phyloP scores from a whole-genome alignment of 2,329 filamentous ascomycete genomes.

The Calonectria pauciramosa region DNA sequence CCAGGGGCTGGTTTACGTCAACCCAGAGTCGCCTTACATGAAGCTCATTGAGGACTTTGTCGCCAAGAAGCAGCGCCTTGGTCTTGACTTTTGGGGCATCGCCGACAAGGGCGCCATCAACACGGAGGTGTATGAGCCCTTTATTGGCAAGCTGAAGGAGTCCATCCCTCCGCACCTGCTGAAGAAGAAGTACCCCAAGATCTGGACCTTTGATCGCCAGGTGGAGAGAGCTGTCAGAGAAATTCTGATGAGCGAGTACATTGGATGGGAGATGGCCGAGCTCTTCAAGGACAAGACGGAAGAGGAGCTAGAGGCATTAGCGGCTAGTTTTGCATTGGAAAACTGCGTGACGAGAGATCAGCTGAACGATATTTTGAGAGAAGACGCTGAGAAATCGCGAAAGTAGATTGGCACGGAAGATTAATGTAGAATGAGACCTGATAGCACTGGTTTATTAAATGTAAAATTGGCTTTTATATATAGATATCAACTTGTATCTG shows the following conservation, averaged over 20 bases:
- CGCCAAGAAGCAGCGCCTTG: conserved; percentile 66
- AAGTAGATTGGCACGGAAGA: conserved; percentile 29
- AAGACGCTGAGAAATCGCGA: conserved; percentile 18
- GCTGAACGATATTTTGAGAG: conserved; percentile 64
- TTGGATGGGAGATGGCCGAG: conserved; percentile 68
- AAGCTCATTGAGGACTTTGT: conserved; percentile 64
- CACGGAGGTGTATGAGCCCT: conserved; percentile 52
- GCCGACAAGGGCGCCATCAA: conserved; percentile 45
- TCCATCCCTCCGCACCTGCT: conserved; percentile 57
- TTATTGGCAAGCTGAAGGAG: conserved; percentile 56
- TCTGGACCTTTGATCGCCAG: conserved; percentile 66
- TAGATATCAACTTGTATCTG: background rate
- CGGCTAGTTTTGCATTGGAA: conserved; percentile 65
- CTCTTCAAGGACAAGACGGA: conserved; percentile 65
- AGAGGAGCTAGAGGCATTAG: conserved; percentile 67
- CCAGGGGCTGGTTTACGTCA: conserved; percentile 68
- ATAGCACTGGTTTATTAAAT: background rate
- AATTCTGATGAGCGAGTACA: conserved; percentile 60
- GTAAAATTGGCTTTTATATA: background rate
- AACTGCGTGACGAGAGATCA: conserved; percentile 65
- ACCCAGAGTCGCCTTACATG: conserved; percentile 63
- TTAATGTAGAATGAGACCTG: background rate
- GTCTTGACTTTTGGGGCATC: conserved; percentile 68
- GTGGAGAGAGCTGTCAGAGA: conserved; percentile 59
- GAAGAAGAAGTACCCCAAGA: conserved; percentile 61